Evolutionary conservation across 2,329 filamentous ascomycete genomes (phyloP).

Genomic region (Fusarium proliferatum): DNA sequence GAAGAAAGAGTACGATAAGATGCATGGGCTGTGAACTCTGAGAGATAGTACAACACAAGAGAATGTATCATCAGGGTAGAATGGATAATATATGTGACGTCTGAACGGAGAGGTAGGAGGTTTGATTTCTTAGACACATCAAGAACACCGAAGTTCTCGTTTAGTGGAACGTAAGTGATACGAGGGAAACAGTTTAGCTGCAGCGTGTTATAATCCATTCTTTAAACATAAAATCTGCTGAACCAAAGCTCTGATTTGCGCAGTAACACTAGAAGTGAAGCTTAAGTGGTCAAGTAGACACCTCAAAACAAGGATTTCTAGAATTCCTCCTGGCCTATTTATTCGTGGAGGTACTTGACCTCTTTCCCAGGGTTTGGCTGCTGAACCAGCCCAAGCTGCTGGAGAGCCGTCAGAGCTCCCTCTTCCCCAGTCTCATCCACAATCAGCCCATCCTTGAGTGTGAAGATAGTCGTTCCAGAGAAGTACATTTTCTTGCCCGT

Average conservation of each 20-base stretch:
- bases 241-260: too few species aligned
- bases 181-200: too few species aligned
- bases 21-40: background rate
- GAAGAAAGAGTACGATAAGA: background rate
- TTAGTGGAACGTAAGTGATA: too few species aligned
- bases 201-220: too few species aligned
- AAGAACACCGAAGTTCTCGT: too few species aligned
- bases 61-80: background rate
- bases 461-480: background rate
- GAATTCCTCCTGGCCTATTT: background rate
- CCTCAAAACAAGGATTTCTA: background rate
- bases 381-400: background rate
- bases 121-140: accelerated
- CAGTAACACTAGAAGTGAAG: background rate
- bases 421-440: background rate
- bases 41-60: accelerated
- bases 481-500: background rate
- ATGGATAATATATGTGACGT: accelerated
- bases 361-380: background rate
- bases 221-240: too few species aligned
- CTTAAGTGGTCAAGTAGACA: background rate
- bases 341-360: background rate
- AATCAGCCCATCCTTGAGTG: background rate
- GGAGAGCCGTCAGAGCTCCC: background rate
- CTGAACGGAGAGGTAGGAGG: accelerated